Conservation (phyloP, 345 rosid species). For the Syzygium jambos region DNA sequence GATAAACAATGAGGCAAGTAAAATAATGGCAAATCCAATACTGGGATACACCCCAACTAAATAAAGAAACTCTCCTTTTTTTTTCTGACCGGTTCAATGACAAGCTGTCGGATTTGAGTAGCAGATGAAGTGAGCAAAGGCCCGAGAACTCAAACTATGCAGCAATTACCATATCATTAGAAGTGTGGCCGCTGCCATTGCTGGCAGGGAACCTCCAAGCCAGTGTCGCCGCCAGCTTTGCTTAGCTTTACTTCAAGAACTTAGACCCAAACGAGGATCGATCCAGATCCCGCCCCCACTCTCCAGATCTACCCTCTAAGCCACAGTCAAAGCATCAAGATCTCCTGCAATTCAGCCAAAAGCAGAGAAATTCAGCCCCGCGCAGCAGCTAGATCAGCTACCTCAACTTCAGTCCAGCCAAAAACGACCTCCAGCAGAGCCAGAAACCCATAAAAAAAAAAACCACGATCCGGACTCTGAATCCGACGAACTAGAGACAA, state of each 20-base stretch:
- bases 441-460: not conserved
- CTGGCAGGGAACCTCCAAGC: conserved; percentile 77
- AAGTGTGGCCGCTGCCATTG: conserved; percentile 68
- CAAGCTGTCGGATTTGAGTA: not conserved
- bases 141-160: not conserved
- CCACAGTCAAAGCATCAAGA: conserved; percentile 54
- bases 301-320: conserved; percentile 48
- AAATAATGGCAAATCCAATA: not conserved
- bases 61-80: not conserved
- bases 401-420: not conserved
- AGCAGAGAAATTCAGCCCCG: not conserved
- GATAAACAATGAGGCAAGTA: not conserved
- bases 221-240: conserved; percentile 64
- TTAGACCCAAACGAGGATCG: conserved; percentile 10
- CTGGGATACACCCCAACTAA: not conserved
- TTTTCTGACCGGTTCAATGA: not conserved
- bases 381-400: not conserved
- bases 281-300: conserved; percentile 9
- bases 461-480: not conserved
- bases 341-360: conserved; percentile 31
- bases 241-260: conserved; percentile 31
- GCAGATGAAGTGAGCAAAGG: not conserved
- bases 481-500: not conserved
- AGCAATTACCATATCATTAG: conserved; percentile 51
- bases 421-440: not conserved